phyloP scores from a whole-genome alignment of 2,329 filamentous ascomycete genomes.

The Chaetomium strumarium region DNA sequence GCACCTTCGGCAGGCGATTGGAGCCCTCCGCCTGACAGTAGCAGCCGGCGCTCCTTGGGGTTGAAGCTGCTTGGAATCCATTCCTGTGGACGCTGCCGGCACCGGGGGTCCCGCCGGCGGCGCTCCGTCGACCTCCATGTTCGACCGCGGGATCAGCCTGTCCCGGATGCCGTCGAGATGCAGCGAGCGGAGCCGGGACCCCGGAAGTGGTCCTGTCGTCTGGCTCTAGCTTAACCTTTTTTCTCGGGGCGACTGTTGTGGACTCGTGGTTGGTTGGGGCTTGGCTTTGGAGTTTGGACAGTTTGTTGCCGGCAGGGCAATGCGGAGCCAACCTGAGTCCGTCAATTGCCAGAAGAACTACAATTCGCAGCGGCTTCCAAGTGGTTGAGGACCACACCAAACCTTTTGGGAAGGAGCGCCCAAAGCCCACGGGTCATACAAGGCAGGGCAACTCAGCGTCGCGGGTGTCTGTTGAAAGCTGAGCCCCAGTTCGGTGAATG shows the following conservation, averaged over 20 bases:
- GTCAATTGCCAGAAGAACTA: slow-evolving; percentile 15
- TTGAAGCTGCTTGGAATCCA: slow-evolving; percentile 2
- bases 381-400: no score
- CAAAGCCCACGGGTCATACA: no score
- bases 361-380: neutral
- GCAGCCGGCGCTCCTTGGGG: neutral
- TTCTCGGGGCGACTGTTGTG: slow-evolving; percentile 15
- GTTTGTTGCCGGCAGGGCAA: slow-evolving; percentile 24
- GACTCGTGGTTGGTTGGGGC: slow-evolving; percentile 5
- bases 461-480: no score
- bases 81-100: slow-evolving; percentile 4
- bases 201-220: neutral
- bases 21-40: slow-evolving; percentile 43
- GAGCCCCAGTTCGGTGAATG: no score
- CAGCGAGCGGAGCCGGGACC: neutral
- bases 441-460: no score
- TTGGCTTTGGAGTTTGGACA: slow-evolving; percentile 6
- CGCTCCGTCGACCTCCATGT: slow-evolving; percentile 21
- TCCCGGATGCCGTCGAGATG: slow-evolving; percentile 6
- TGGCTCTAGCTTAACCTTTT: neutral
- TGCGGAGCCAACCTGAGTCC: slow-evolving; percentile 10
- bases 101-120: slow-evolving; percentile 7
- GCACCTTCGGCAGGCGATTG: slow-evolving; percentile 49
- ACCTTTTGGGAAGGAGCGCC: no score
- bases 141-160: neutral